Conservation (phyloP, 192 early-diverging fungal genomes). For the Coemansia sp. region DNA sequence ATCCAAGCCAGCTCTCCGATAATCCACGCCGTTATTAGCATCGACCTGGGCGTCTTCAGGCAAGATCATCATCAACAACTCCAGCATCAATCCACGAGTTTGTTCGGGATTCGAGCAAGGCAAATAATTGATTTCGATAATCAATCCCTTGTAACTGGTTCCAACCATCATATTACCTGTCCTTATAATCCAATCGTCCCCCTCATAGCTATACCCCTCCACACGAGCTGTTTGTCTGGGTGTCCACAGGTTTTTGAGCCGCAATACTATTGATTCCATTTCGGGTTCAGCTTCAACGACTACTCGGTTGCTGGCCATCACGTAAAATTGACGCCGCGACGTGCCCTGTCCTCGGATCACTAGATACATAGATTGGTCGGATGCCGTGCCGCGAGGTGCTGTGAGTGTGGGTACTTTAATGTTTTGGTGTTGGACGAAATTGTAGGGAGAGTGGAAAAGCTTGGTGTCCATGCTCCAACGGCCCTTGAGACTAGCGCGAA, state of each 20-base stretch:
- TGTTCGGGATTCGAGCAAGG: constrained; percentile 52
- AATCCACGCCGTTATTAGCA: constrained; percentile 45
- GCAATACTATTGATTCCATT: constrained; percentile 49
- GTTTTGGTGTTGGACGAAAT: constrained; percentile 40
- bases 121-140: constrained; percentile 55
- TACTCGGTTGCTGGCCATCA: constrained; percentile 55
- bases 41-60: constrained; percentile 51
- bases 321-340: constrained; percentile 41
- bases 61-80: constrained; percentile 49
- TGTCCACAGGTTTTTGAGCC: constrained; percentile 54
- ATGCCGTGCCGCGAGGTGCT: constrained; percentile 35
- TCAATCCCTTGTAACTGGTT: constrained; percentile 52
- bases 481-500: constrained; percentile 45
- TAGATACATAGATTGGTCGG: constrained; percentile 50
- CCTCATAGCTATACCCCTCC: constrained; percentile 55
- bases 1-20: constrained; percentile 39
- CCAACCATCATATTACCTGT: constrained; percentile 55
- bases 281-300: constrained; percentile 53
- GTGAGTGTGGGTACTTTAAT: constrained; percentile 24
- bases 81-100: constrained; percentile 50
- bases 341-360: constrained; percentile 47
- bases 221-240: constrained; percentile 50
- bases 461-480: constrained; percentile 55
- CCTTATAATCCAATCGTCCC: constrained; percentile 52
- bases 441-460: constrained; percentile 48